phyloP scores from a whole-genome alignment of 495 filamentous ascomycete species.

The Alectoria sarmentosa region DNA sequence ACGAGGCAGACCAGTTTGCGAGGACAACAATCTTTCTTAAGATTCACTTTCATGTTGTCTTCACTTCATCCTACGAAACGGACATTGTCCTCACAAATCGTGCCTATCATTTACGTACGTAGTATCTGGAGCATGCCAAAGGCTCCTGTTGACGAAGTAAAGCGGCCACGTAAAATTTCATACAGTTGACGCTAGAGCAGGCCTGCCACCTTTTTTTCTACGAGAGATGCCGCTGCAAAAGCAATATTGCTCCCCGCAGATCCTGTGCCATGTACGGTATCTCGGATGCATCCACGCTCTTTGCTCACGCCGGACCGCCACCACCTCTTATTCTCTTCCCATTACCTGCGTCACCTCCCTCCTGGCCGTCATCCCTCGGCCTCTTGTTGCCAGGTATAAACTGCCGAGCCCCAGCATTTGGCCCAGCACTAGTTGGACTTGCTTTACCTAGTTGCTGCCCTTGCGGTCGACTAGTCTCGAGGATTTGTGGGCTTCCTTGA shows the following conservation, averaged over 20 bases:
- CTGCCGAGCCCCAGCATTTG: slow-evolving; percentile 50
- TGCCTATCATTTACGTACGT: neutral
- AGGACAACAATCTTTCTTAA: no score
- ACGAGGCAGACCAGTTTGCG: no score
- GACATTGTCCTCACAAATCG: neutral
- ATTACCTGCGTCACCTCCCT: slow-evolving; percentile 37
- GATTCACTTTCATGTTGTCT: no score
- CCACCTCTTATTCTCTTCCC: slow-evolving; percentile 51
- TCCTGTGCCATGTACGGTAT: neutral
- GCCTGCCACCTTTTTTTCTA: neutral
- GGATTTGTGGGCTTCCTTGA: slow-evolving; percentile 41
- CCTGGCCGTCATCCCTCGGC: slow-evolving; percentile 53
- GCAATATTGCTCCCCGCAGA: neutral
- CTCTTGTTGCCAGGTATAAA: slow-evolving; percentile 65
- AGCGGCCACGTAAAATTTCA: neutral
- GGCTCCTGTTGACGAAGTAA: neutral
- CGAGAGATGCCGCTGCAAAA: neutral
- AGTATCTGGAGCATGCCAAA: neutral
- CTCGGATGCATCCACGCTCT: neutral
- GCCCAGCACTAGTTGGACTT: slow-evolving; percentile 23
- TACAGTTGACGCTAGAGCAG: neutral
- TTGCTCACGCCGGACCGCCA: slow-evolving; percentile 34
- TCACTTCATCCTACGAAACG: neutral
- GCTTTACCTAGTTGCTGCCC: slow-evolving; percentile 23
- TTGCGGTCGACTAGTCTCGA: slow-evolving; percentile 30